Percentiles rank a stretch among this genome's conserved stretches.
These are phyloP conservation scores for Cyberlindnera subsufficiens DNA, from an alignment of 805 yeast genomes.

Conservation along the genomic window DNA sequence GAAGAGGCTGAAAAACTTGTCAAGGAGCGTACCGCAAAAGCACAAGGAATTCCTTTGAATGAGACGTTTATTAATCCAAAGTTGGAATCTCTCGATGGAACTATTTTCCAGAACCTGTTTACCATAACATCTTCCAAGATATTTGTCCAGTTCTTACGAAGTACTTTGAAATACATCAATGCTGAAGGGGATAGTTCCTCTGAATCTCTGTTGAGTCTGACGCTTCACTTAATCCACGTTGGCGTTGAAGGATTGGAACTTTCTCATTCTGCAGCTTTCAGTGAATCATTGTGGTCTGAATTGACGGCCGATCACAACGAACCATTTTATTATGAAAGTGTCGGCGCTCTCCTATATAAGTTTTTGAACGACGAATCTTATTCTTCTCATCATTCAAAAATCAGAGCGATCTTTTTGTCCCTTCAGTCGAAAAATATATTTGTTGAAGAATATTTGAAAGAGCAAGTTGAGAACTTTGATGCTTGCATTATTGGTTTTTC, in stretches of 20 bases:
- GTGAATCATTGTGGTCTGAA: conserved; percentile 31
- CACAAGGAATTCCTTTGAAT: conserved; percentile 31
- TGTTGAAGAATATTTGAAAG: conserved; percentile 26
- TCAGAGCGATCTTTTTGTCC: conserved; percentile 46
- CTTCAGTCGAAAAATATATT: conserved; percentile 24
- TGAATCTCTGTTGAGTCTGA: conserved; percentile 54
- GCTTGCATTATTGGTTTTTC: conserved; percentile 8
- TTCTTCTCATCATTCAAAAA: conserved; percentile 42
- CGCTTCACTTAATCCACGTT: conserved; percentile 65
- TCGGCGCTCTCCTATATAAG: conserved; percentile 33
- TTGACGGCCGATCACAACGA: conserved; percentile 32
- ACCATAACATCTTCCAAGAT: conserved; percentile 46
- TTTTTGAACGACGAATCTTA: conserved; percentile 37
- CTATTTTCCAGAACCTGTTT: conserved; percentile 40
- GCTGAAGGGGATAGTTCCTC: conserved; percentile 32
- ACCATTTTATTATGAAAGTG: conserved; percentile 31
- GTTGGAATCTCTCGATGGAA: conserved; percentile 26
- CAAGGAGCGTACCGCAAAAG: conserved; percentile 42
- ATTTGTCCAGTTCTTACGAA: conserved; percentile 49
- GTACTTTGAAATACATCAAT: conserved; percentile 35
- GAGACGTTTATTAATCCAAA: conserved; percentile 57
- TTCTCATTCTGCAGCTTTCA: conserved; percentile 23
- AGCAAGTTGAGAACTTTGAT: conserved; percentile 33
- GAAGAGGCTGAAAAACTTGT: conserved; percentile 75
- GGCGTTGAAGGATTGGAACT: conserved; percentile 33